Base-by-base conservation (phyloP, 1,284 basidiomycete genomes). In the Apiotrichum laibachii region DNA sequence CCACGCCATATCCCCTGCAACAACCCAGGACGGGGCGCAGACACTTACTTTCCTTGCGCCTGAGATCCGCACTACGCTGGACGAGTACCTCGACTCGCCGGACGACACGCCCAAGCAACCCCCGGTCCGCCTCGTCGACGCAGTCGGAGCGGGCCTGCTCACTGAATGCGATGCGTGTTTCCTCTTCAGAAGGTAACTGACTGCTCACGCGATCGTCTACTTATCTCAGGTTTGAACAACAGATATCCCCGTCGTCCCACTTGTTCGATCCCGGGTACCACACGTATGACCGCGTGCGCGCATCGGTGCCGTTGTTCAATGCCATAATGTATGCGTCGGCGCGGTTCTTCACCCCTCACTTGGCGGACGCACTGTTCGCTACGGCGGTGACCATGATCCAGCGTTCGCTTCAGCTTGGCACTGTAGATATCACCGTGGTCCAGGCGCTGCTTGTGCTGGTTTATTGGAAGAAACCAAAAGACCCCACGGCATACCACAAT, bases 311-410 rank as follows among this genome's bases (percentile, higher is more conserved):
- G 5, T 60, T 71, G 18, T 68, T 68, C 58, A 63, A 63, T 15
- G 67, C 66, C 9, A 57, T 69, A 37, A 53, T 71, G 37, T 63
- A 57, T 45, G 68, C 63, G 1, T 57, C 67, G 1, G 19, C 60
- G 26, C 64, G 66, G 16, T 66, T 68, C 46, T 56, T 56, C 15
- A 54, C 53, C 2, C 64, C 66, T 3, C 40, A 57, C 9, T 44
- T 69, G 8, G 60, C 60, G 19, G 55, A 55, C 1, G 33, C 55
- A 10, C 31, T 56, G 5, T 56, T 65, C 39, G 55, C 56, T 1
- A 50, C 61, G 42, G 55, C 62, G n/a, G 62, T 64, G 31, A 43
- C n/a, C 15, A 53, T 61, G 4, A 58, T 71, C 59, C 53, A 37
- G 31, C 48, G 62, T 48, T 15, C 59, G 54, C 16, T 66, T 52